Conservation (phyloP, 1,284 basidiomycete species). For the Tylopilus sp. region DNA sequence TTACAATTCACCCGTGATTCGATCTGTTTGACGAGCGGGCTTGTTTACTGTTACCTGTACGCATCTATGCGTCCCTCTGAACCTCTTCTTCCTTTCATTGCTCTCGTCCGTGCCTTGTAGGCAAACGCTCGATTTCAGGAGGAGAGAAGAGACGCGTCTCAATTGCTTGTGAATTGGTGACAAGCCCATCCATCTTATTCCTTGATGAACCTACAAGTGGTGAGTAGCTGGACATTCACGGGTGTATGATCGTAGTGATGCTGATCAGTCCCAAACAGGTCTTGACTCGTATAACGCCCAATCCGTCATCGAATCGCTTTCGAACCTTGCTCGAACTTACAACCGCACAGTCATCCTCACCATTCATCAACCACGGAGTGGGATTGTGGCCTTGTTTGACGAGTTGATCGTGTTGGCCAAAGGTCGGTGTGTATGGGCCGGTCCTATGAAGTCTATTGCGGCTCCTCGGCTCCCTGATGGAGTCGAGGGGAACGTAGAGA, state of each 20-base stretch:
- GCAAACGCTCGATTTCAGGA: slow-evolving; percentile 85
- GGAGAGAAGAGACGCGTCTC: slow-evolving; percentile 95
- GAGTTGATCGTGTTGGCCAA: slow-evolving; percentile 83
- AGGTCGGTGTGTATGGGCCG: slow-evolving; percentile 45
- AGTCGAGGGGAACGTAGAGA: slow-evolving; percentile 73
- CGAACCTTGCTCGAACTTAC: slow-evolving; percentile 82
- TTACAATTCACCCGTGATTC: neutral
- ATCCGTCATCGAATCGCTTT: slow-evolving; percentile 90
- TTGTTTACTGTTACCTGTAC: neutral
- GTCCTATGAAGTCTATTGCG: slow-evolving; percentile 24
- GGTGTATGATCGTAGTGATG: neutral
- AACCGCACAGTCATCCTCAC: slow-evolving; percentile 97
- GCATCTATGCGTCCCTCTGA: neutral
- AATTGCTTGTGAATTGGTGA: slow-evolving; percentile 98
- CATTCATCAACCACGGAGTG: slow-evolving; percentile 97
- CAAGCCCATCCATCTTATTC: slow-evolving; percentile 92
- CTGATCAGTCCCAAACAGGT: slow-evolving; percentile 43
- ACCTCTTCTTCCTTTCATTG: neutral
- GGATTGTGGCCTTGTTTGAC: slow-evolving; percentile 95
- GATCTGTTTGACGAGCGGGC: neutral
- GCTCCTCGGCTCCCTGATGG: slow-evolving; percentile 8
- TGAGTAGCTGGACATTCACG: slow-evolving; percentile 34
- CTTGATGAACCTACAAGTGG: slow-evolving; percentile 96
- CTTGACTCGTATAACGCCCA: slow-evolving; percentile 94
- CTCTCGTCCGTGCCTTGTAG: slow-evolving; percentile 34